These are phyloP conservation scores for Boletus rubroflammeus DNA, from an alignment of 768 basidiomycete species.

Conservation along the genomic window DNA sequence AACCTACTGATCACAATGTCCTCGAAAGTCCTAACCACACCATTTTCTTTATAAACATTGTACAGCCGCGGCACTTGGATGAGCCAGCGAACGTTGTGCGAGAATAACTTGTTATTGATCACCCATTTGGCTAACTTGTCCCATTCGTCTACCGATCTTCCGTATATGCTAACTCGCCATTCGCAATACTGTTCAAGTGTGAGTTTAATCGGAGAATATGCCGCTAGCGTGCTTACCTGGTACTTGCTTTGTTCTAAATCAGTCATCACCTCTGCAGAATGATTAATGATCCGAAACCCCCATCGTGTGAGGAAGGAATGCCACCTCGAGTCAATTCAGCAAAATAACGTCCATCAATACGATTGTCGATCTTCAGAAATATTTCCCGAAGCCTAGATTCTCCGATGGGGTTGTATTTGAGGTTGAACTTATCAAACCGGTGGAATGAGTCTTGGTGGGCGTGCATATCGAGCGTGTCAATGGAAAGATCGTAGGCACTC, in stretches of 20 bases:
- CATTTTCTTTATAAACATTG: slow-evolving; percentile 90
- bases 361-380: slow-evolving; percentile 97
- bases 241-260: slow-evolving; percentile 99
- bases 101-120: slow-evolving; percentile 86
- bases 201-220: neutral
- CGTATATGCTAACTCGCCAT: slow-evolving; percentile 97
- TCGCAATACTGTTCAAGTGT: slow-evolving; percentile 69
- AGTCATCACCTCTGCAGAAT: slow-evolving; percentile 80
- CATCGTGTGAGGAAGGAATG: neutral
- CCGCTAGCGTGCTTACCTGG: slow-evolving; percentile 51
- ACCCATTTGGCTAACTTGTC: slow-evolving; percentile 99
- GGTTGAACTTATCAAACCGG: slow-evolving; percentile 96
- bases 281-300: neutral
- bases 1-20: slow-evolving; percentile 84
- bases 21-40: slow-evolving; percentile 80
- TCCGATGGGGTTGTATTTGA: slow-evolving; percentile 96
- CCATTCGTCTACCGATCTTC: slow-evolving; percentile 82
- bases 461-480: slow-evolving; percentile 99
- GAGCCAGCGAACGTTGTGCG: slow-evolving; percentile 97
- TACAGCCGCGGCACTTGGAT: slow-evolving; percentile 94
- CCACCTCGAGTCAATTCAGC: slow-evolving; percentile 91
- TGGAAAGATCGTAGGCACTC: slow-evolving; percentile 95
- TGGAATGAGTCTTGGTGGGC: slow-evolving; percentile 98
- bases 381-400: slow-evolving; percentile 94
- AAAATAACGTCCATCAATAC: slow-evolving; percentile 86